Evolutionary conservation across 768 basidiomycete genomes (phyloP).

Genomic region (Dentipellis sp.): DNA sequence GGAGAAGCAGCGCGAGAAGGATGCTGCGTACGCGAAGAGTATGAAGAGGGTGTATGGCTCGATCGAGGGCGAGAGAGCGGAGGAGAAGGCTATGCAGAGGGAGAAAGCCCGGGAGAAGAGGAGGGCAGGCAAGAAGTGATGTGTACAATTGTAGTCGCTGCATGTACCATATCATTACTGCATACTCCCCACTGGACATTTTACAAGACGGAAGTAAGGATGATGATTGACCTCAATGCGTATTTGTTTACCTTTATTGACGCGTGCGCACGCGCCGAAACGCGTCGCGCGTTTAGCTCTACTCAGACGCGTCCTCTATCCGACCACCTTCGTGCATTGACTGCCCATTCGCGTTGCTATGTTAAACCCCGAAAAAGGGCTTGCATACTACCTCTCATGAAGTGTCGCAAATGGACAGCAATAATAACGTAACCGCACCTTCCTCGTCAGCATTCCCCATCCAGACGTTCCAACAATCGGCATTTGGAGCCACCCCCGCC

Average conservation of each 20-base stretch:
- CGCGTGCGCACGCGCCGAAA: not conserved
- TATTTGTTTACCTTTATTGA: not conserved
- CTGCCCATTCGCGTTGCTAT: not conserved
- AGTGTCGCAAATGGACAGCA: too few species aligned
- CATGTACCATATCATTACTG: too few species aligned
- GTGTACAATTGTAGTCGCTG: not conserved
- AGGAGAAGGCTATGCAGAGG: constrained; percentile 88
- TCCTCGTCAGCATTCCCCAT: constrained; percentile 9
- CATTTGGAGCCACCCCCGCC: constrained; percentile 1
- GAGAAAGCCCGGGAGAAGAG: constrained; percentile 72
- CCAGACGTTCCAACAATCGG: constrained; percentile 14
- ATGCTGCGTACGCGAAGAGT: constrained; percentile 64
- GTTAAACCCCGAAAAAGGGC: too few species aligned
- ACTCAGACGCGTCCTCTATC: constrained; percentile 11
- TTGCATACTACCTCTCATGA: too few species aligned
- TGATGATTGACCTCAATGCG: too few species aligned
- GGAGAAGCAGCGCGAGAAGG: constrained; percentile 79
- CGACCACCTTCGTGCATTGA: not conserved
- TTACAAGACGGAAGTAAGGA: too few species aligned
- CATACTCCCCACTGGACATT: too few species aligned
- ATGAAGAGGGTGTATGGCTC: constrained; percentile 78
- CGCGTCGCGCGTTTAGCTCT: constrained; percentile 1
- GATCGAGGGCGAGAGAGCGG: constrained; percentile 82
- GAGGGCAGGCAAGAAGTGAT: constrained; percentile 65
- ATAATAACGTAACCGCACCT: not conserved